Percentiles rank a stretch among this genome's conserved stretches.
Evolutionary conservation across 2,329 filamentous ascomycete genomes (phyloP).

Genomic region (Aspergillus vadensis): DNA sequence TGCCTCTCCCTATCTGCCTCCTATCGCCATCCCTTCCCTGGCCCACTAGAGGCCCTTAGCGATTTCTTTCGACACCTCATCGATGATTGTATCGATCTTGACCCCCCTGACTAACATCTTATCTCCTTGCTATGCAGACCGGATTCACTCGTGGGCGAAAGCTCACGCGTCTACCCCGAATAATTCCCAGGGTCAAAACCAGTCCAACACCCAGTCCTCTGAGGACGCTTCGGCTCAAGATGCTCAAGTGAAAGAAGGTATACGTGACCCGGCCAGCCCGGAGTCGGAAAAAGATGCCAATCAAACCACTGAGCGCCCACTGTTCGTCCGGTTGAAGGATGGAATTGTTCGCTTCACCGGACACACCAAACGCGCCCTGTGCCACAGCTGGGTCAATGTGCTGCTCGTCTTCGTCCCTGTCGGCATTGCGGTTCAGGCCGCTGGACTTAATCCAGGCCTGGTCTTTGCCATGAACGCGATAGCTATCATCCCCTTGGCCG

Average conservation of each 20-base stretch:
- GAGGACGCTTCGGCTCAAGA: constrained; percentile 20
- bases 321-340: constrained; percentile 33
- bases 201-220: constrained; percentile 5
- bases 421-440: constrained; percentile 43
- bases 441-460: constrained; percentile 57
- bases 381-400: constrained; percentile 48
- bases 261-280: constrained; percentile 22
- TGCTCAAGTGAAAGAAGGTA: constrained; percentile 34
- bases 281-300: constrained; percentile 21
- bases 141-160: constrained; percentile 45
- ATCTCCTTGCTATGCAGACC: constrained; percentile 27
- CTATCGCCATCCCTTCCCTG: constrained; percentile 1
- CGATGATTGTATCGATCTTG: not conserved
- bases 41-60: not conserved
- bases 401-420: constrained; percentile 46
- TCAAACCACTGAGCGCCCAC: constrained; percentile 23
- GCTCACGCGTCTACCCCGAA: constrained; percentile 37
- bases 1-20: constrained; percentile 10
- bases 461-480: constrained; percentile 75
- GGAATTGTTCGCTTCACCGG: constrained; percentile 34
- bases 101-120: not conserved
- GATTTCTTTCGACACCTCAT: no score
- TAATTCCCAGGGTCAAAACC: constrained; percentile 5
- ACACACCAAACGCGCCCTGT: constrained; percentile 39
- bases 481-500: constrained; percentile 74